Percentiles rank a stretch among this genome's conserved stretches.
These are phyloP conservation scores for Colletotrichum sp. DNA, from an alignment of 2,329 filamentous ascomycete genomes.

Conservation along the genomic window DNA sequence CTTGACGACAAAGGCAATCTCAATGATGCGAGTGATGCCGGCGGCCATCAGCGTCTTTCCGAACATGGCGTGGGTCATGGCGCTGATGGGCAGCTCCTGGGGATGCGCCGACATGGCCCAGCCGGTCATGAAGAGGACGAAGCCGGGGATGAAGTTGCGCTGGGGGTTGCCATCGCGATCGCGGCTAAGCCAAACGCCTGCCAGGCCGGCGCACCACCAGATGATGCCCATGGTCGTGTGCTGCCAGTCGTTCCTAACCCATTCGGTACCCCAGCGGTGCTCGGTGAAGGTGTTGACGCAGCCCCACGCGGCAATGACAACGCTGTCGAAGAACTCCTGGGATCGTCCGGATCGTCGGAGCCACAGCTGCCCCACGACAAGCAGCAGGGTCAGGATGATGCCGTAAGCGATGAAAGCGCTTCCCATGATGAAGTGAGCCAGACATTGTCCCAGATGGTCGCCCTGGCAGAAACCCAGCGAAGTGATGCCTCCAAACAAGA, in stretches of 20 bases:
- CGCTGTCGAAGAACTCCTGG: slow-evolving; percentile 96
- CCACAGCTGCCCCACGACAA: slow-evolving; percentile 90
- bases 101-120: slow-evolving; percentile 96
- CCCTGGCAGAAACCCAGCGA: slow-evolving; percentile 89
- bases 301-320: slow-evolving; percentile 92
- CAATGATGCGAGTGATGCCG: slow-evolving; percentile 83
- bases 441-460: slow-evolving; percentile 90
- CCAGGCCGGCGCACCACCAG: slow-evolving; percentile 94
- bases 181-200: slow-evolving; percentile 90
- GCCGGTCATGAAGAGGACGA: slow-evolving; percentile 90
- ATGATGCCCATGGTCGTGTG: slow-evolving; percentile 99
- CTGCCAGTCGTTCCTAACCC: slow-evolving; percentile 94
- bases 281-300: slow-evolving; percentile 99
- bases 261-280: slow-evolving; percentile 87
- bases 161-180: slow-evolving; percentile 84
- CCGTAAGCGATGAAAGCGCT: slow-evolving; percentile 95
- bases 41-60: slow-evolving; percentile 95
- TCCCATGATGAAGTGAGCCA: slow-evolving; percentile 99
- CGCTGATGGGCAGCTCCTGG: slow-evolving; percentile 82
- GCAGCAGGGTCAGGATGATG: slow-evolving; percentile 82
- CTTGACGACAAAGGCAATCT: slow-evolving; percentile 85
- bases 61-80: slow-evolving; percentile 87
- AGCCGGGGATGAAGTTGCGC: slow-evolving; percentile 89
- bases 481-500: slow-evolving; percentile 95
- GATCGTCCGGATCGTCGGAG: slow-evolving; percentile 81